Evolutionary conservation across 768 basidiomycete species (phyloP).

Genomic region (Boletus sp.): DNA sequence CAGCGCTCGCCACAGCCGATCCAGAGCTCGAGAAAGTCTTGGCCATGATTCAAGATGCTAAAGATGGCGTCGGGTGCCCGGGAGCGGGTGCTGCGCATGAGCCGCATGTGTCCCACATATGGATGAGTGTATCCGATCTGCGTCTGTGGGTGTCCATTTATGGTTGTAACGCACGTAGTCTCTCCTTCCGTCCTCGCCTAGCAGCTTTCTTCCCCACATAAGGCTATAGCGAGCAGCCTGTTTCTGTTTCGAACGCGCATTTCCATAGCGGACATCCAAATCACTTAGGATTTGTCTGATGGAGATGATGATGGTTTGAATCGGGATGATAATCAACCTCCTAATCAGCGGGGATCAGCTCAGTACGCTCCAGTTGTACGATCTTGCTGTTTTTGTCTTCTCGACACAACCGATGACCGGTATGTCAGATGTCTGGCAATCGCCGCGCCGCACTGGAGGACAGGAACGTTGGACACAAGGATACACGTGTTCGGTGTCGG

Average conservation of each 20-base stretch:
- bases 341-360: slow-evolving; percentile 13
- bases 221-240: not conserved
- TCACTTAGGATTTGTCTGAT: slow-evolving; percentile 23
- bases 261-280: slow-evolving; percentile 16
- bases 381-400: not conserved
- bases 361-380: not conserved
- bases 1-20: not conserved
- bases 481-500: slow-evolving; percentile 7
- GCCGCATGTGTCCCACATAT: not conserved
- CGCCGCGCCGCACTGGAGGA: not conserved
- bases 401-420: not conserved
- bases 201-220: not conserved
- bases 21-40: not conserved
- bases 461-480: not conserved
- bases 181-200: not conserved
- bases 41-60: not conserved
- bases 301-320: not conserved
- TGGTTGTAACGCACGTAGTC: not conserved
- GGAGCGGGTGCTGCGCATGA: not conserved
- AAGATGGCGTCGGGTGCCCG: slow-evolving; percentile 8
- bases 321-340: slow-evolving; percentile 1
- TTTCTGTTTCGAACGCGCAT: slow-evolving; percentile 4
- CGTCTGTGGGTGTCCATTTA: not conserved
- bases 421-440: not conserved
- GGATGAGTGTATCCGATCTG: not conserved